Base-by-base conservation (phyloP, 2,329 filamentous ascomycete genomes). In the Xylaria arbuscula region DNA sequence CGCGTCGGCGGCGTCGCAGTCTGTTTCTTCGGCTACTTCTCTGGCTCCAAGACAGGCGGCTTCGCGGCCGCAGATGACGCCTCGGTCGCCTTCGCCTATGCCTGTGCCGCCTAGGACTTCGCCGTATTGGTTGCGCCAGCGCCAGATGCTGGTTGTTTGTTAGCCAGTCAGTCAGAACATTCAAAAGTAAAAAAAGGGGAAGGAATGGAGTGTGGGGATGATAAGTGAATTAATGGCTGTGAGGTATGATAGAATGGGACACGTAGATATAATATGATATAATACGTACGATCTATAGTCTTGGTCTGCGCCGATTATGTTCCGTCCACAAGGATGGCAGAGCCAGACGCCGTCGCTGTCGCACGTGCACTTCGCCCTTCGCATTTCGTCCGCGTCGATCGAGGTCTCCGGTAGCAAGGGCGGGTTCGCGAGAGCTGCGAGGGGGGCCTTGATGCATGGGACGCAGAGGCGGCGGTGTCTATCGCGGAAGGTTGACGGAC, bases 11-110 rank as follows among this genome's bases (percentile, higher is more conserved):
- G 91, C 91, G 77, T 94, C 92, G 76, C 92, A 95, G 77, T 96
- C 93, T 3, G 92, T 90, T 77, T 98, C 93, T 62, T 95, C 89
- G 79, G 96, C 93, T 38, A 93, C 90, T 73, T 92, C 89, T 67
- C 89, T 86, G 6, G 91, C 91, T 0, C 89, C 92, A n/a, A 94
- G 86, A 80, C 94, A 98, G 42, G 84, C 79, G n/a, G 83, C 82
- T 48, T 90, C 91, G n/a, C 93, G 89, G 0, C 93, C 94, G 77
- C 94, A 98, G 71, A 93, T 90, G 15, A 98, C 93, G 36, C 94
- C 94, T 74, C 95, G 91, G 75, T 94, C 90, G 38, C 93, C 94
- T 74, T 97, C 93, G 51, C 94, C 93, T 36, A 97, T 93, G 5
- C 94, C 94, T 0, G 92, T 94, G 28, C 94, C 93, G 22, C 89